These are phyloP conservation scores for Cenococcum geophilum DNA, from an alignment of 495 filamentous ascomycete genomes.

Conservation along the genomic window DNA sequence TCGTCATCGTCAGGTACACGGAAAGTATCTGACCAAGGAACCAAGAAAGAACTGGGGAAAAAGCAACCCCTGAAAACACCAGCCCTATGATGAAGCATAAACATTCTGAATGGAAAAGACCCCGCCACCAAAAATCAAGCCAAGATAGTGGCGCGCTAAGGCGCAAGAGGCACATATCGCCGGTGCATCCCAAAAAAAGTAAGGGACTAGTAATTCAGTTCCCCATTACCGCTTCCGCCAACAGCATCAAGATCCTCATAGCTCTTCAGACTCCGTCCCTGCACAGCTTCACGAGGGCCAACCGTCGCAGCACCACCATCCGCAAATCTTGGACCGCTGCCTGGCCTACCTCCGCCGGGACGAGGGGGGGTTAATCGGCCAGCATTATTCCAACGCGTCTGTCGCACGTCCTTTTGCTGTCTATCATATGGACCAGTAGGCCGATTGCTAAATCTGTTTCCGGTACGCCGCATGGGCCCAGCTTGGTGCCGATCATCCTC, in stretches of 20 bases:
- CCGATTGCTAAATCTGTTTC: slow-evolving; percentile 45
- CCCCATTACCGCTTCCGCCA: slow-evolving; percentile 49
- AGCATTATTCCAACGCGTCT: slow-evolving; percentile 36
- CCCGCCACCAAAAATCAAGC: background rate
- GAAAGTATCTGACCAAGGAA: background rate
- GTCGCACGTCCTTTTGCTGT: slow-evolving; percentile 37
- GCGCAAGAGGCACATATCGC: background rate
- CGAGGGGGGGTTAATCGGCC: slow-evolving; percentile 40
- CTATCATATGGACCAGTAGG: slow-evolving; percentile 54
- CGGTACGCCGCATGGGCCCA: slow-evolving; percentile 56
- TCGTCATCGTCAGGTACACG: too few species aligned
- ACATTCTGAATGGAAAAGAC: background rate
- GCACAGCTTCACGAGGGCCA: slow-evolving; percentile 76
- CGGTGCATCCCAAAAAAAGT: background rate
- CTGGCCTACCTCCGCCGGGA: slow-evolving; percentile 41
- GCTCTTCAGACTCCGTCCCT: slow-evolving; percentile 84
- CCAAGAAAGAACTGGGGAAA: background rate
- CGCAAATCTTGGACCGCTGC: slow-evolving; percentile 38
- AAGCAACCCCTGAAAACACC: background rate
- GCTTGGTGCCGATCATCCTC: slow-evolving; percentile 46
- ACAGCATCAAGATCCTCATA: slow-evolving; percentile 94
- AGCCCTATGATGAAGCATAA: background rate
- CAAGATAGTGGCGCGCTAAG: background rate
- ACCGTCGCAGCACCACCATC: slow-evolving; percentile 61
- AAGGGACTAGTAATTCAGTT: slow-evolving; percentile 53